A percentile compares a stretch with the other conserved stretches of the same genome.
Conservation (phyloP, 2,329 filamentous ascomycete species). For the Leptographium lundbergii region DNA sequence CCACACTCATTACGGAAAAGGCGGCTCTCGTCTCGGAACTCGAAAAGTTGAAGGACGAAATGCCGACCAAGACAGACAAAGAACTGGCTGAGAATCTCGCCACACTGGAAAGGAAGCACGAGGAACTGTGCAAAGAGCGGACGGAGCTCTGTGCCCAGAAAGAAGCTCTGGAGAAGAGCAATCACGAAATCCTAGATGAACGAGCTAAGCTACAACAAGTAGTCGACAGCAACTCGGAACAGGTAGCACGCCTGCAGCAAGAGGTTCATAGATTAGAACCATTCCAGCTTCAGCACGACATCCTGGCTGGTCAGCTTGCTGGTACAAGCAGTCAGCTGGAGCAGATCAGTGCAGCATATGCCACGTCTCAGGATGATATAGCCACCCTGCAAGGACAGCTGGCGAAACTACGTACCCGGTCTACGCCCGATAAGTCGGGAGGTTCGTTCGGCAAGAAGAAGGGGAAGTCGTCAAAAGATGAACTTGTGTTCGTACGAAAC, state of each 20-base stretch:
- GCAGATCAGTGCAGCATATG: constrained; percentile 1
- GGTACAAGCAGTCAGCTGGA: constrained; percentile 1
- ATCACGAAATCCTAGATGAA: not conserved
- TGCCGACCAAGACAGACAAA: not conserved
- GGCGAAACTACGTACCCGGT: constrained; percentile 6
- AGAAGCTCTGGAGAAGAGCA: not conserved
- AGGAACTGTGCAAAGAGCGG: not conserved
- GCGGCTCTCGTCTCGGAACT: not conserved
- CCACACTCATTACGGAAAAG: not conserved
- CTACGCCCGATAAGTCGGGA: not conserved
- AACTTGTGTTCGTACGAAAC: constrained; percentile 11
- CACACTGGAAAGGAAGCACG: not conserved
- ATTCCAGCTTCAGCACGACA: not conserved
- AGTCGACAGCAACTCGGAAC: not conserved
- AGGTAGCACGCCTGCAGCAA: not conserved
- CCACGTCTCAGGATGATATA: constrained; percentile 5
- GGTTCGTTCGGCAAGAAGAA: not conserved
- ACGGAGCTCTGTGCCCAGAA: not conserved
- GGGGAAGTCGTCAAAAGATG: constrained; percentile 6
- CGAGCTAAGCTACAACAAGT: not conserved
- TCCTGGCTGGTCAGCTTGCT: not conserved
- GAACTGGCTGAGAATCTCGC: not conserved
- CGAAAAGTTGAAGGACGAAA: not conserved
- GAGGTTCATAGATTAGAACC: not conserved
- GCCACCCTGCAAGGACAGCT: constrained; percentile 8